phyloP scores from a whole-genome alignment of 2,329 filamentous ascomycete species.

The Fusarium anthophilum region DNA sequence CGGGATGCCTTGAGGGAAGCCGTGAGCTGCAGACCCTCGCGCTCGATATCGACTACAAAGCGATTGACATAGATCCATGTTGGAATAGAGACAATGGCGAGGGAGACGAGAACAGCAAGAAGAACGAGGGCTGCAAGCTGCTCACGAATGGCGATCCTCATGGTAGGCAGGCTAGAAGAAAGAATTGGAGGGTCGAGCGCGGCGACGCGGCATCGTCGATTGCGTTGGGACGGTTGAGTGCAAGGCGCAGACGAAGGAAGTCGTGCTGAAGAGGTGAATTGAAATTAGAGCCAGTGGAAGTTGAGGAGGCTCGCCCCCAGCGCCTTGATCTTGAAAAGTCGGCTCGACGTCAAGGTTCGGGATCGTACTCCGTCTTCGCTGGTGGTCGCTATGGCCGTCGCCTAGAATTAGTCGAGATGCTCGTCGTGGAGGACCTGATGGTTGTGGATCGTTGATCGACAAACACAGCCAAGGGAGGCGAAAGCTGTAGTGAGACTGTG shows the following conservation, averaged over 20 bases:
- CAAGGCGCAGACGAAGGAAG: conserved; percentile 10
- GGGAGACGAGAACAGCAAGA: conserved; percentile 75
- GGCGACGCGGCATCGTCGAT: conserved; percentile 43
- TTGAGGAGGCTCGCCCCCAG: conserved; percentile 4
- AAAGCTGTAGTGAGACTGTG: conserved; percentile 18
- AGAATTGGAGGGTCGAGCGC: conserved; percentile 26
- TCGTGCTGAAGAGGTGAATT: conserved; percentile 4
- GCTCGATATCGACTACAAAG: conserved; percentile 62
- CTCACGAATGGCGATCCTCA: conserved; percentile 88
- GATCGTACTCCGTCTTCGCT: conserved; percentile 1
- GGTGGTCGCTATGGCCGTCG: conserved; percentile 9
- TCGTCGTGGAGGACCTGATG: conserved; percentile 21
- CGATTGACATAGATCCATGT: conserved; percentile 70
- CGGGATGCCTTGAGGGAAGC: conserved; percentile 89
- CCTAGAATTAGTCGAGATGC: conserved; percentile 2
- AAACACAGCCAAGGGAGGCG: conserved; percentile 36
- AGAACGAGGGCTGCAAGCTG: conserved; percentile 86
- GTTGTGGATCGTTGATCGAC: conserved; percentile 38
- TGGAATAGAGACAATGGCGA: conserved; percentile 83
- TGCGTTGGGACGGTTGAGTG: conserved; percentile 20
- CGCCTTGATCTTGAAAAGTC: conserved; percentile 1
- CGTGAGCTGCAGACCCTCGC: conserved; percentile 75
- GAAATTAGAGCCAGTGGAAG: neutral
- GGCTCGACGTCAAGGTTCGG: neutral
- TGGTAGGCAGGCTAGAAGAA: conserved; percentile 51